Evolutionary conservation across 139 green algal species (phyloP).

Genomic region (Chlamydomonas sphaeroides): DNA sequence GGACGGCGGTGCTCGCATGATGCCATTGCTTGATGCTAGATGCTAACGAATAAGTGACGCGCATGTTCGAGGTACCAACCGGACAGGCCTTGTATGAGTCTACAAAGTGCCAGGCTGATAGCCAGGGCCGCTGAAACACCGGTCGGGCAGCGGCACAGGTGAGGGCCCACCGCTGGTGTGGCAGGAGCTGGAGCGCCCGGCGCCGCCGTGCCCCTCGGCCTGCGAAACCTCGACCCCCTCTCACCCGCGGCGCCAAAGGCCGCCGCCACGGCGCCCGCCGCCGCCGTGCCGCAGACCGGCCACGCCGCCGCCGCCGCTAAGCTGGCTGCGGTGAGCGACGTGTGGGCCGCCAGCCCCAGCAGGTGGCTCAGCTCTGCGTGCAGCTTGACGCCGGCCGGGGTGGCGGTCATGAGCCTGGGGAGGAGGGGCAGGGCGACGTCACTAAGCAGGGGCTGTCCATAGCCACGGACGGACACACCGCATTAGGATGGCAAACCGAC

Average conservation of each 20-base stretch:
- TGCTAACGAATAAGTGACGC: not conserved
- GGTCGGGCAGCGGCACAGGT: too few relatives aligned
- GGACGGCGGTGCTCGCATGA: not conserved
- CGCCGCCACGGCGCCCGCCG: not conserved
- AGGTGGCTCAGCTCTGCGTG: slow-evolving; percentile 55
- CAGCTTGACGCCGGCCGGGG: slow-evolving; percentile 60
- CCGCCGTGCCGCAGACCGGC: not conserved
- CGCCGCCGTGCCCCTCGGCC: too few relatives aligned
- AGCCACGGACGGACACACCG: too few relatives aligned
- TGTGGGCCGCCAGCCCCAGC: slow-evolving; percentile 10
- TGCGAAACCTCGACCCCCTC: too few relatives aligned
- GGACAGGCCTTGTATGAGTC: too few relatives aligned
- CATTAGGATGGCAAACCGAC: not conserved
- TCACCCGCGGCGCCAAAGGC: not conserved
- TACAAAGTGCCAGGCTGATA: too few relatives aligned
- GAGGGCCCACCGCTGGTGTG: too few relatives aligned
- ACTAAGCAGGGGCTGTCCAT: too few relatives aligned
- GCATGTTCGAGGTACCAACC: not conserved
- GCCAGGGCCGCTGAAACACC: too few relatives aligned
- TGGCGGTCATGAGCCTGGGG: slow-evolving; percentile 46
- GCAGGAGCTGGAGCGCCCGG: too few relatives aligned
- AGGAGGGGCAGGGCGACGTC: not conserved
- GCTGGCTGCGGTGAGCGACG: not conserved
- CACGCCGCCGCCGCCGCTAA: not conserved
- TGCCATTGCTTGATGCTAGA: too few relatives aligned